Conservation (phyloP, 345 rosid species). For the Orychophragmus violaceus region DNA sequence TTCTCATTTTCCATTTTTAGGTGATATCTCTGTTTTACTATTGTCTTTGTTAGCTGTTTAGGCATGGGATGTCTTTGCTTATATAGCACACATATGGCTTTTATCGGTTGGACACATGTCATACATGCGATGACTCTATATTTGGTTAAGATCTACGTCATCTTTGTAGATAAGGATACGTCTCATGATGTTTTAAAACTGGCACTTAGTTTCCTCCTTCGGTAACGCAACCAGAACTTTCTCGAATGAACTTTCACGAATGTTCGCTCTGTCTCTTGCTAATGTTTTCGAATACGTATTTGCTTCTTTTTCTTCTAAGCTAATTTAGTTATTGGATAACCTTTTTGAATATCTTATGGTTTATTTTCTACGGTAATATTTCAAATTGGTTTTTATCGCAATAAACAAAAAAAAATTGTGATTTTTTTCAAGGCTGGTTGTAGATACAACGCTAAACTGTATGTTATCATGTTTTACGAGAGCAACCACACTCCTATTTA, state of each 20-base stretch:
- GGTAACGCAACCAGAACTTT: background rate
- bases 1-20: constrained; percentile 7
- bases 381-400: too few species aligned
- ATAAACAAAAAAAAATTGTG: too few species aligned
- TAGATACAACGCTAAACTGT: too few species aligned
- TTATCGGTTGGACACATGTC: background rate
- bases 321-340: too few species aligned
- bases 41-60: background rate
- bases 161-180: background rate
- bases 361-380: too few species aligned
- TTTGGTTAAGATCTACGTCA: background rate
- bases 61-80: background rate
- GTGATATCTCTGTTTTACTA: background rate
- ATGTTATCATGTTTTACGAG: too few species aligned
- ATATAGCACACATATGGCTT: background rate
- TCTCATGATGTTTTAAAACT: background rate
- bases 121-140: background rate
- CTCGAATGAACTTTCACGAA: background rate
- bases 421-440: too few species aligned
- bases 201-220: background rate
- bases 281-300: background rate
- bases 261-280: background rate
- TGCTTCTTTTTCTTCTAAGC: too few species aligned
- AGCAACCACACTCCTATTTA: too few species aligned
- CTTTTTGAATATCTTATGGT: too few species aligned